A percentile compares a stretch with the other conserved stretches of the same genome.
Conservation (phyloP, 257 asterid genomes). For the Solanum clarkiae region DNA sequence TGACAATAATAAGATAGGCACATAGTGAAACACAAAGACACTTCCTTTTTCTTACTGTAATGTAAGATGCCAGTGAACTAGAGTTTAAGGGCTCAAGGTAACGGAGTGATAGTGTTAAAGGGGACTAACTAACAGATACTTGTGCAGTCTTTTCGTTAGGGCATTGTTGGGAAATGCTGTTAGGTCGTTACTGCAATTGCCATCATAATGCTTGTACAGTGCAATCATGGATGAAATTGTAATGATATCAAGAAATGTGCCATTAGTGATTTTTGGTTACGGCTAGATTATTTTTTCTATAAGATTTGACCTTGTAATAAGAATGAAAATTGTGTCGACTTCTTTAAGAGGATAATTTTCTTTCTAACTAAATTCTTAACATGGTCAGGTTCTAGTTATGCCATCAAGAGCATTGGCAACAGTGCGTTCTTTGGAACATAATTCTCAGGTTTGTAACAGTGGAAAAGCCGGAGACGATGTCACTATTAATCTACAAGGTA, state of each 20-base stretch:
- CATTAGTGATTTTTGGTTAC: background rate
- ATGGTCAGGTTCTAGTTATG: slow-evolving; percentile 65
- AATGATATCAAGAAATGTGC: background rate
- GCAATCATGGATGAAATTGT: background rate
- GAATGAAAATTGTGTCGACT: background rate
- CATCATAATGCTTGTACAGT: background rate
- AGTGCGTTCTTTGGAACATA: slow-evolving; percentile 61
- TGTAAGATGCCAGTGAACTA: background rate
- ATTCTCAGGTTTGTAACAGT: slow-evolving; percentile 41
- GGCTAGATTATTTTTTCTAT: background rate
- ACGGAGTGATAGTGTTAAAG: background rate
- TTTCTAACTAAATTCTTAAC: background rate
- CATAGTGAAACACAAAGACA: background rate
- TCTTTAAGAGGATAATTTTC: background rate
- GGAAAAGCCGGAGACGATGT: slow-evolving; percentile 96
- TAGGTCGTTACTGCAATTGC: background rate
- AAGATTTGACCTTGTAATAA: background rate
- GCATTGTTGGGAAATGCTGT: background rate
- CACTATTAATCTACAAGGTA: slow-evolving; percentile 62
- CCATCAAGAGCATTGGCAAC: slow-evolving; percentile 64
- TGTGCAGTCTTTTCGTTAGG: background rate
- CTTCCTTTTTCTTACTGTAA: background rate
- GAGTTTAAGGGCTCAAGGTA: background rate
- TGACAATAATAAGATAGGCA: background rate
- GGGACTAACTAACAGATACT: background rate